Evolutionary conservation across 805 yeast species (phyloP).

Genomic region (Ogataea neopini): DNA sequence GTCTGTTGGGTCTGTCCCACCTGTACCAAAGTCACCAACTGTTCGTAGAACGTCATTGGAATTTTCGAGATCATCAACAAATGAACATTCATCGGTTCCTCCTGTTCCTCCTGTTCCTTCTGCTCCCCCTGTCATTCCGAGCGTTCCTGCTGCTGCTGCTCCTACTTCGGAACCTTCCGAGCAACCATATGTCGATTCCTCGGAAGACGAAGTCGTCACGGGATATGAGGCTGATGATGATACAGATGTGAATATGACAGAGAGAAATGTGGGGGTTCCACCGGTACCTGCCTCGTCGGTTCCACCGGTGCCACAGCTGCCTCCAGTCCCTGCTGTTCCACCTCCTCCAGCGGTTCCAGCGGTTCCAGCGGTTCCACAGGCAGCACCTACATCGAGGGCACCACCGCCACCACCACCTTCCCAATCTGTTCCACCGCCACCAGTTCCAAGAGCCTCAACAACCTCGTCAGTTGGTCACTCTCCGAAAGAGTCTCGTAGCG

Average conservation of each 20-base stretch:
- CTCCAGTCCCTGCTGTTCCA: conserved; percentile 6
- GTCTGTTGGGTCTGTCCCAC: no score
- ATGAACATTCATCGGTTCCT: conserved; percentile 14
- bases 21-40: conserved; percentile 6
- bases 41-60: background rate
- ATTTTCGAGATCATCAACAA: background rate
- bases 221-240: conserved; percentile 77
- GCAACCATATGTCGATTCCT: conserved; percentile 10
- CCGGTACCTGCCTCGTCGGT: conserved; percentile 3
- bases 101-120: conserved; percentile 9
- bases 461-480: conserved; percentile 9
- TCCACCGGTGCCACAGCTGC: conserved; percentile 10
- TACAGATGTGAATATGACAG: conserved; percentile 30
- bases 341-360: conserved; percentile 4
- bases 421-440: conserved; percentile 32
- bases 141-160: background rate
- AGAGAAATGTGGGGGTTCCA: conserved; percentile 8
- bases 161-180: background rate
- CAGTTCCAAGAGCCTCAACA: conserved; percentile 24
- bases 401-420: conserved; percentile 22
- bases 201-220: conserved; percentile 37
- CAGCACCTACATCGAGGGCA: conserved; percentile 20
- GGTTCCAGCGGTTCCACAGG: conserved; percentile 6
- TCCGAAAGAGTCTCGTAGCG: conserved; percentile 10
- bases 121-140: background rate